Conservation (phyloP, 1,139 yeast genomes). For the Blastobotrys elegans region DNA sequence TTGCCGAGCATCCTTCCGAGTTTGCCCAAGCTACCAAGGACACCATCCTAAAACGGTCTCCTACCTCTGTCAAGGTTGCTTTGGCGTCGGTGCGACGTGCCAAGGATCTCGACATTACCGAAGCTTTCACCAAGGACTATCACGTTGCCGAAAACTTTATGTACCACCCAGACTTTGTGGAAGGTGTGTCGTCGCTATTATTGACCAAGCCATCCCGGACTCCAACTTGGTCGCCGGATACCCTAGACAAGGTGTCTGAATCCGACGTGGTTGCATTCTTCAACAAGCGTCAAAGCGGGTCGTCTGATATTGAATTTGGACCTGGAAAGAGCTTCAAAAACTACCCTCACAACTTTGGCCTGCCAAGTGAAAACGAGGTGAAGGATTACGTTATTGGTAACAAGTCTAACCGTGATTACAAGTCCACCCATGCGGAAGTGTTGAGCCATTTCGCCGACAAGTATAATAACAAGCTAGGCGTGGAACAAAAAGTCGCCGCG, state of each 20-base stretch:
- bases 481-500: slow-evolving; percentile 50
- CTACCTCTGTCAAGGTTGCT: slow-evolving; percentile 73
- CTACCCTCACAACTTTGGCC: slow-evolving; percentile 75
- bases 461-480: slow-evolving; percentile 57
- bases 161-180: slow-evolving; percentile 59
- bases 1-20: slow-evolving; percentile 52
- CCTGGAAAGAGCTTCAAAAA: slow-evolving; percentile 47
- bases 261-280: slow-evolving; percentile 28
- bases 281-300: slow-evolving; percentile 24
- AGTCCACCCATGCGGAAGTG: slow-evolving; percentile 64
- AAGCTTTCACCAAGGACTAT: slow-evolving; percentile 70
- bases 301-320: slow-evolving; percentile 38
- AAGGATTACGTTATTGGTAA: slow-evolving; percentile 62
- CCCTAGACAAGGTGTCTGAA: slow-evolving; percentile 32
- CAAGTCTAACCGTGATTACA: slow-evolving; percentile 55
- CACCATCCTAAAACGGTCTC: slow-evolving; percentile 58
- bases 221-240: slow-evolving; percentile 48
- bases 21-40: slow-evolving; percentile 62
- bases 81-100: slow-evolving; percentile 67
- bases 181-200: slow-evolving; percentile 72
- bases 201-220: slow-evolving; percentile 54
- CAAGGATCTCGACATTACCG: slow-evolving; percentile 50
- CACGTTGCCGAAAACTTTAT: slow-evolving; percentile 73
- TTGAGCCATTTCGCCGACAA: slow-evolving; percentile 51
- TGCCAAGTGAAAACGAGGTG: slow-evolving; percentile 64